These are phyloP conservation scores for Cryphonectria carpinicola DNA, from an alignment of 2,329 filamentous ascomycete species.

Conservation along the genomic window DNA sequence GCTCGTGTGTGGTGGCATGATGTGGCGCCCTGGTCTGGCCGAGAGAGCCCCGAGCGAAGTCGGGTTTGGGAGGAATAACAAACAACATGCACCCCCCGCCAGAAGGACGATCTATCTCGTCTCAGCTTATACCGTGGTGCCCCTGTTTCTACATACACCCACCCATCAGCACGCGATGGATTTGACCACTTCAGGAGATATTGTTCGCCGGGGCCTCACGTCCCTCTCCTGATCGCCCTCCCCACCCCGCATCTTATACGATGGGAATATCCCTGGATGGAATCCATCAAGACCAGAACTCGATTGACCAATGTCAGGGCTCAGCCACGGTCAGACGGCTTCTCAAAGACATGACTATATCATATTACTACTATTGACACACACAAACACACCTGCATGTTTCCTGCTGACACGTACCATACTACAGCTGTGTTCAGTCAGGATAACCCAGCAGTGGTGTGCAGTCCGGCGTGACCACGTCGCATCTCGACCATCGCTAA, in stretches of 20 bases:
- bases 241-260: background rate
- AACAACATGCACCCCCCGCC: background rate
- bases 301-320: slow-evolving; percentile 12
- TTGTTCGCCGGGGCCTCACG: background rate
- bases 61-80: background rate
- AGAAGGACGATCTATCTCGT: background rate
- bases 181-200: background rate
- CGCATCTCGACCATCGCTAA: background rate
- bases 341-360: background rate
- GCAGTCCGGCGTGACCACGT: background rate
- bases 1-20: background rate
- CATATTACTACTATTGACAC: background rate
- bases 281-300: background rate
- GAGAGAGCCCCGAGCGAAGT: background rate
- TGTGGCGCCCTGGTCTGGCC: slow-evolving; percentile 3
- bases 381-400: background rate
- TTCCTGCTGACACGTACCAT: background rate
- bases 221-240: background rate
- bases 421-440: background rate
- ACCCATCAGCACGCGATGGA: background rate
- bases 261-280: slow-evolving; percentile 4
- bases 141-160: background rate
- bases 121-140: background rate
- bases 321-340: background rate
- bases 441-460: background rate